Conservation (phyloP, 2,329 filamentous ascomycete species). For the Fusarium incarnatum region DNA sequence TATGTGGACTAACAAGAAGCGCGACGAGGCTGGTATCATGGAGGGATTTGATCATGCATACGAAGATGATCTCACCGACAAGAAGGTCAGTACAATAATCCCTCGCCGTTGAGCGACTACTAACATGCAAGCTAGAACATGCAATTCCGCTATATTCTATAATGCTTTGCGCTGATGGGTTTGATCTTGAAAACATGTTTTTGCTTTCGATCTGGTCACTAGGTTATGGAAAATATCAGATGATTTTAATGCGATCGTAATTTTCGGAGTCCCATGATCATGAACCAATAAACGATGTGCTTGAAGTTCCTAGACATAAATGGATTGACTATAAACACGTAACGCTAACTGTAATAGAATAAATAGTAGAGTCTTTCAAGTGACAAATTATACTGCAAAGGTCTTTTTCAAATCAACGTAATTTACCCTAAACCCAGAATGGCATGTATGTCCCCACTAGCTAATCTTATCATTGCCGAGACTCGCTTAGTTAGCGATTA, state of each 20-base stretch:
- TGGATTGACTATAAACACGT: too few relatives aligned
- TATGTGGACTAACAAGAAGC: conserved; percentile 56
- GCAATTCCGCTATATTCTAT: conserved; percentile 39
- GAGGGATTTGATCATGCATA: conserved; percentile 65
- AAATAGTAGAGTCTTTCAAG: fast-evolving
- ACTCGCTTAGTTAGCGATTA: not conserved
- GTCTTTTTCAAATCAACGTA: not conserved
- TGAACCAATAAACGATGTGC: not conserved
- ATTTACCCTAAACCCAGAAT: not conserved
- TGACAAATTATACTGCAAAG: not conserved
- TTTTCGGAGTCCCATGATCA: too few relatives aligned
- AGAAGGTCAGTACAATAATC: conserved; percentile 32
- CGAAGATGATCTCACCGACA: conserved; percentile 64
- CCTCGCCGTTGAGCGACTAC: fast-evolving
- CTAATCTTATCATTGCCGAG: not conserved
- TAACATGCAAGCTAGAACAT: conserved; percentile 21
- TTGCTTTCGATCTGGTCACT: too few relatives aligned
- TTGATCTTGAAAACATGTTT: too few relatives aligned
- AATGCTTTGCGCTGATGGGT: too few relatives aligned
- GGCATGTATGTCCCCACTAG: not conserved
- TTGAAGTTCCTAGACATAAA: too few relatives aligned
- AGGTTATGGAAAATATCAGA: too few relatives aligned
- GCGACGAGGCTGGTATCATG: conserved; percentile 56
- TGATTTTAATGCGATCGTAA: too few relatives aligned
- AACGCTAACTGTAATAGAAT: not conserved